These are phyloP conservation scores for Penicillium arizonense DNA, from an alignment of 495 filamentous ascomycete genomes.

Conservation along the genomic window DNA sequence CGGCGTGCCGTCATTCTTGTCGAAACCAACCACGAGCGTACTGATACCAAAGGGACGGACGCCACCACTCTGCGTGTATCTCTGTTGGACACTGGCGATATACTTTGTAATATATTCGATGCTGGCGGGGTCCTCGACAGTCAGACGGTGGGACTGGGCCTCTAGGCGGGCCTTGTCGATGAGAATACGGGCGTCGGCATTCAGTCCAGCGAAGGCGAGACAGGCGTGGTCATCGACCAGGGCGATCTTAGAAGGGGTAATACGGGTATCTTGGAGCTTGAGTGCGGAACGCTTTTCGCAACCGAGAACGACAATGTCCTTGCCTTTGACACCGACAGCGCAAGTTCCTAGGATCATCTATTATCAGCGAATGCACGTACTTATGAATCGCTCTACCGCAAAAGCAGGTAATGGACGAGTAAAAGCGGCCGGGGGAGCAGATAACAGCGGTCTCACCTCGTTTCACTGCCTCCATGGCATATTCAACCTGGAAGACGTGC, in stretches of 20 bases:
- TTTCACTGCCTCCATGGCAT: conserved; percentile 98
- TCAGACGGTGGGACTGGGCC: conserved; percentile 94
- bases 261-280: conserved; percentile 98
- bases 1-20: conserved; percentile 81
- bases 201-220: conserved; percentile 94
- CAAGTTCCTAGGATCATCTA: conserved; percentile 69
- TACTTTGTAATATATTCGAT: conserved; percentile 99
- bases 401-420: neutral
- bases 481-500: conserved; percentile 99
- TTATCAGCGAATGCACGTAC: conserved; percentile 15
- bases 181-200: conserved; percentile 95
- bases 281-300: conserved; percentile 99
- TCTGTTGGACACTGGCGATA: conserved; percentile 93
- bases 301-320: conserved; percentile 89
- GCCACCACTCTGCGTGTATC: conserved; percentile 97
- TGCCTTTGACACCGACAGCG: conserved; percentile 95
- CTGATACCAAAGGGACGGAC: conserved; percentile 97
- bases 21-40: conserved; percentile 95
- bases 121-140: conserved; percentile 95
- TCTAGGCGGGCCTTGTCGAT: conserved; percentile 97
- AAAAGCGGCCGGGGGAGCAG: conserved; percentile 1
- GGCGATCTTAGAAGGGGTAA: conserved; percentile 97
- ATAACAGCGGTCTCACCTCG: conserved; percentile 60
- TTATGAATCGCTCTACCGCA: neutral
- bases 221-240: conserved; percentile 92